phyloP scores from a whole-genome alignment of 805 yeast species.

The Saccharomycopsis schoenii region DNA sequence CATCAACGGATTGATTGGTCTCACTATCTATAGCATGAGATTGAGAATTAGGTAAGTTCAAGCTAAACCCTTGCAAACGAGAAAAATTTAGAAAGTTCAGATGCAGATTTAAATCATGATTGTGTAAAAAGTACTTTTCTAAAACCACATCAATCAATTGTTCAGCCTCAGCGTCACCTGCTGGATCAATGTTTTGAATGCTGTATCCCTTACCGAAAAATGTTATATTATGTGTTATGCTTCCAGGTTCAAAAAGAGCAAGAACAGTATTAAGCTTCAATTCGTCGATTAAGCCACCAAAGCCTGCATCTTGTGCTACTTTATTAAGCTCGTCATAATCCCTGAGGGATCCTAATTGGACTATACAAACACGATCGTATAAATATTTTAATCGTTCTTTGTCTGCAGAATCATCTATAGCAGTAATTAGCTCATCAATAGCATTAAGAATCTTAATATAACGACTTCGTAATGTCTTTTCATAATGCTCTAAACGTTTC shows the following conservation, averaged over 20 bases:
- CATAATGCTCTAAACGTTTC: background rate
- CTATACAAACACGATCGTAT: background rate
- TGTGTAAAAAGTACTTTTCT: background rate
- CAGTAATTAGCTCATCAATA: background rate
- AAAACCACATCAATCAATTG: background rate
- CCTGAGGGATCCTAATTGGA: background rate
- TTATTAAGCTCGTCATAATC: background rate
- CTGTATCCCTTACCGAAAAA: background rate
- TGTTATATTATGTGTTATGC: background rate
- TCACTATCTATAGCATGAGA: background rate
- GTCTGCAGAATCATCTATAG: background rate
- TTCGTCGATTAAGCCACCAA: background rate
- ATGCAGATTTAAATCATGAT: background rate
- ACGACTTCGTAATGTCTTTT: background rate
- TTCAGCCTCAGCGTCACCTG: background rate
- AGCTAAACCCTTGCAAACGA: background rate
- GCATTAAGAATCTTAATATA: background rate
- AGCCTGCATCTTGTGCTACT: background rate
- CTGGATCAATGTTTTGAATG: background rate
- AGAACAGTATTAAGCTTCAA: background rate
- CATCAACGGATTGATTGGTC: background rate
- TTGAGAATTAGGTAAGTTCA: background rate
- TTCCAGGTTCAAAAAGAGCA: background rate
- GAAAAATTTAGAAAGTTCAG: background rate
- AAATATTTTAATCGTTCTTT: background rate